Evolutionary conservation across 306 rosid genomes (phyloP), one percentile per base, ranked within the genome.

Genomic region (Vigna radiata): DNA sequence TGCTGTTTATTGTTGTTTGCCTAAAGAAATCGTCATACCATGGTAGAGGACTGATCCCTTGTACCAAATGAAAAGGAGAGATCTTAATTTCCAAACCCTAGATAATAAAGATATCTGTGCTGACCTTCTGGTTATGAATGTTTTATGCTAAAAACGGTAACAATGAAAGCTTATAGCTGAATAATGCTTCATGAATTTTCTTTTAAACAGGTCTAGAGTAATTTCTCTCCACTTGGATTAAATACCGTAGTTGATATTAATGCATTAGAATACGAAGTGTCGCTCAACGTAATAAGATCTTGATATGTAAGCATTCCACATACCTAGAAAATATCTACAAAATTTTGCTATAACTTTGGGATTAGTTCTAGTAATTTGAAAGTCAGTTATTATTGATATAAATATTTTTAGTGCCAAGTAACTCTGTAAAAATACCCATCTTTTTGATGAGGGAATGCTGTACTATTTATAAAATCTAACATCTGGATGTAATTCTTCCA

Each of bases 11-110:
- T 44, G 12, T 63, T 10, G 64, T 65, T 73, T 59, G 50, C 75
- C 74, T 72, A 8, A 81, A 47, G 48, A 52, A 67, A 68, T 46
- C 18, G 3, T 11, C 33, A 49, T 9, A 77, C 53, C 25, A 59
- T 46, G 33, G 25, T 47, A 29, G 19, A 68, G 23, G 48, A 72
- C 63, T 47, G 18, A 25, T 56, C n/a, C 46, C 73, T 16, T 56
- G 50, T 46, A 78, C 6, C 29, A 31, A 31, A 68, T 48, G 31
- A 36, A 58, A 70, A 60, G 31, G 25, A 68, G 37, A 52, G 16
- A 60, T 73, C 55, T 72, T 82, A 61, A 70, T 44, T 77, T 78
- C 59, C 76, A 49, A 78, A 41, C 56, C 27, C 47, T 66, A 58
- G 55, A 60, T 55, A 33, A 41, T 6, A 71, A 60, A 50, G 62